These are phyloP conservation scores for Coemansia erecta DNA, from an alignment of 192 early-diverging fungal genomes.

Conservation along the genomic window DNA sequence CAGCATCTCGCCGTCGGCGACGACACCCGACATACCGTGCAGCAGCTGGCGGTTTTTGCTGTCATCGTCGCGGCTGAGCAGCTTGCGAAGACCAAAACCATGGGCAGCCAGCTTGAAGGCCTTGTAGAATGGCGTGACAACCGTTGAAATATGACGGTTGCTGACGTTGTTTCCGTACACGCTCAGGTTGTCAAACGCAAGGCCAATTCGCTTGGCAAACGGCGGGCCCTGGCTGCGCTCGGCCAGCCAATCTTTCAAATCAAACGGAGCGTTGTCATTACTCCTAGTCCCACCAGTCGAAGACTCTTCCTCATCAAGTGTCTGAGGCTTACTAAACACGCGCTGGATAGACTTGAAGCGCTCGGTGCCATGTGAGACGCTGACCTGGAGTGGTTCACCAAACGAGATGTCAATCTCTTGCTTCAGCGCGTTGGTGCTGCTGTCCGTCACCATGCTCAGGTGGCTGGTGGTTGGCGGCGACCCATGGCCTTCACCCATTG, in stretches of 20 bases:
- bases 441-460: no score
- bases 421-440: no score
- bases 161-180: constrained; percentile 37
- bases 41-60: constrained; percentile 49
- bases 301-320: constrained; percentile 1
- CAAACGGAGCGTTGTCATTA: constrained; percentile 2
- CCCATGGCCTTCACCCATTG: no score
- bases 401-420: constrained; percentile 24
- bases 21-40: constrained; percentile 58
- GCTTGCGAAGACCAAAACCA: constrained; percentile 23
- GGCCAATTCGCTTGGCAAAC: constrained; percentile 46
- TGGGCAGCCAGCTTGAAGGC: constrained; percentile 14
- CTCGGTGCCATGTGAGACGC: constrained; percentile 21
- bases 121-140: constrained; percentile 44
- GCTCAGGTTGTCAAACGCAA: constrained; percentile 34
- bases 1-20: constrained; percentile 70
- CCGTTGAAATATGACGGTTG: constrained; percentile 42
- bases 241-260: constrained; percentile 24
- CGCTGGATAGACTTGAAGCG: constrained; percentile 42
- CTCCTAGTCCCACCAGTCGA: not conserved
- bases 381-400: constrained; percentile 51
- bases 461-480: no score
- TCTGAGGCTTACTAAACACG: constrained; percentile 12
- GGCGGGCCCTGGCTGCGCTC: constrained; percentile 21
- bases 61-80: constrained; percentile 1